Conservation (phyloP, 805 yeast species). For the Yarrowia phangngaensis region DNA sequence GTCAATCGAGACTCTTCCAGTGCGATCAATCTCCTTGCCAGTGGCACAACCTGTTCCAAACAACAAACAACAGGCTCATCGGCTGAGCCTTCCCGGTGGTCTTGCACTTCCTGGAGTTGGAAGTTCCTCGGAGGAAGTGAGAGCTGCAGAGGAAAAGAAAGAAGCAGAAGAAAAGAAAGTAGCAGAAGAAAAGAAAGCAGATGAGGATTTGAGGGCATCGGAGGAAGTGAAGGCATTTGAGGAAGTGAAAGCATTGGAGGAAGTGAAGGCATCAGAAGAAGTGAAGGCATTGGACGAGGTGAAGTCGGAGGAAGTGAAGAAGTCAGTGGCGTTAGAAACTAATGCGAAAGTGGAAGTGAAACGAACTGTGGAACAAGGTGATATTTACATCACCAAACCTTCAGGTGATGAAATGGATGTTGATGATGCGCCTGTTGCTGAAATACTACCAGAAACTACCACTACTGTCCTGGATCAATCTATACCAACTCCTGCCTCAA, state of each 20-base stretch:
- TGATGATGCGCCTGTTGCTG: too few relatives aligned
- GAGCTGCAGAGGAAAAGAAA: neutral
- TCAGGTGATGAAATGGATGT: too few relatives aligned
- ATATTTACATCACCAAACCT: too few relatives aligned
- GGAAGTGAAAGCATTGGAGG: too few relatives aligned
- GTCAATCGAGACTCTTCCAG: conserved; percentile 15
- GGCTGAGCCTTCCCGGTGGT: conserved; percentile 9
- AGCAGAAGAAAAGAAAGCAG: neutral
- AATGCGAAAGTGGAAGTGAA: neutral
- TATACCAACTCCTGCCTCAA: too few relatives aligned
- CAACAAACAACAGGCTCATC: conserved; percentile 4
- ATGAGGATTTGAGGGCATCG: too few relatives aligned
- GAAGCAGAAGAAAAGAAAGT: conserved; percentile 12
- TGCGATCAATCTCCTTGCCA: conserved; percentile 9
- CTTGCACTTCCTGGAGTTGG: conserved; percentile 1
- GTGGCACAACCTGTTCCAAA: neutral
- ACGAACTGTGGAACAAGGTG: too few relatives aligned
- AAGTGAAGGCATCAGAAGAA: too few relatives aligned
- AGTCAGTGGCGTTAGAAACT: neutral
- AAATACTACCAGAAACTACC: too few relatives aligned
- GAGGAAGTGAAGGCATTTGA: too few relatives aligned
- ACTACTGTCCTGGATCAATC: too few relatives aligned
- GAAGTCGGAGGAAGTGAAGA: neutral
- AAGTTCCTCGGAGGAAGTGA: neutral
- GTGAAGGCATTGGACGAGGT: too few relatives aligned